These are phyloP conservation scores for Lipomyces orientalis DNA, from an alignment of 805 yeast species.

Conservation along the genomic window DNA sequence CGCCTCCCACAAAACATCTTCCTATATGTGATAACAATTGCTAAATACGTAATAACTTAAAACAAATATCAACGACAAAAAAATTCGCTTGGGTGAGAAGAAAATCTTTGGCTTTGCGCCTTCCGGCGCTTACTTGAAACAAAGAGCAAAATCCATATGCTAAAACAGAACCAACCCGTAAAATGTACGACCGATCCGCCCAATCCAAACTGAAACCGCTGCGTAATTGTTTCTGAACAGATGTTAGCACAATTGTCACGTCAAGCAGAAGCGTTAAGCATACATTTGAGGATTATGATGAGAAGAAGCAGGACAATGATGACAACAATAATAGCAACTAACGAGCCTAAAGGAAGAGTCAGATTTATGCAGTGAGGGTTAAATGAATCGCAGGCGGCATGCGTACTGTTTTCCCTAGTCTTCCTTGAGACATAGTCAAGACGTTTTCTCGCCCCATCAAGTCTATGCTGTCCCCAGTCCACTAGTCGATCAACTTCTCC, in stretches of 20 bases:
- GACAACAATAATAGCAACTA: constrained; percentile 45
- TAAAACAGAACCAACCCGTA: neutral
- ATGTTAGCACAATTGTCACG: neutral
- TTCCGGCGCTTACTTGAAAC: neutral
- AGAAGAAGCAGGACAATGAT: constrained; percentile 46
- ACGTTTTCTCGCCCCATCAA: constrained; percentile 46
- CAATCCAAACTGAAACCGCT: constrained; percentile 3
- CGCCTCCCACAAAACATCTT: no score
- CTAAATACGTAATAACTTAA: no score
- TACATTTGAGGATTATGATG: constrained; percentile 43
- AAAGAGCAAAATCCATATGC: constrained; percentile 2
- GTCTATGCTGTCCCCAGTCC: constrained; percentile 46
- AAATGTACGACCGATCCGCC: constrained; percentile 1
- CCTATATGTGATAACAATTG: no score
- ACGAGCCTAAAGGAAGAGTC: constrained; percentile 41
- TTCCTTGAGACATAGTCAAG: constrained; percentile 47
- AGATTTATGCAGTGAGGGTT: neutral
- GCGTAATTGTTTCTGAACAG: neutral
- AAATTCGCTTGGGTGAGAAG: neutral
- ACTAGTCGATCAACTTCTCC: constrained; percentile 49
- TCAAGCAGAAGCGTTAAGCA: neutral
- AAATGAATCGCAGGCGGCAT: neutral
- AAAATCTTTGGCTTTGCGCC: neutral
- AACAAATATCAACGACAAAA: neutral
- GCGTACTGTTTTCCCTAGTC: constrained; percentile 45